Evolutionary conservation across 2,329 filamentous ascomycete genomes (phyloP), one percentile per base, ranked within the genome.

Genomic region (Lanzia echinophila): DNA sequence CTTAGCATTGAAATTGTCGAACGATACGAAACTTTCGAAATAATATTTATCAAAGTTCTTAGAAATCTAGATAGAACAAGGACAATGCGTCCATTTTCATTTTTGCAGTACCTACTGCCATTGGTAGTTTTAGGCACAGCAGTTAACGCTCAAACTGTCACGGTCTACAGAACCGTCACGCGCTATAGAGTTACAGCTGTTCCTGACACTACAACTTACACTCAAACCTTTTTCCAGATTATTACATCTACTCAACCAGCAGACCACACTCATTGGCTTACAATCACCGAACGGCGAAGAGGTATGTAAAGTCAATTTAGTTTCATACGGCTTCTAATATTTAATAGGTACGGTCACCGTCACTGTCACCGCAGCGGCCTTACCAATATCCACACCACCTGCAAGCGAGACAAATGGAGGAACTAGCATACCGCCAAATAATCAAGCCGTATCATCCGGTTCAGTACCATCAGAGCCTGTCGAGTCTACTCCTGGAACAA

Each of bases 41-140:
- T 53, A 53, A 47, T 19, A 39, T 12, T 19, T 48, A 28, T 39
- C 38, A 6, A 19, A 42, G 43, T 41, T 53, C 33, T 22, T 24
- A 12, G 20, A 19, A 42, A 12, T 19, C 22, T 12, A 10, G 3
- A 34, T 36, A 53, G 43, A n/a, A 42, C 19, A 41, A 41, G 50
- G 50, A 53, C 50, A 17, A 53, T 53, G 50, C 50, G 43, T 53
- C 43, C 43, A 17, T 20, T 28, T 53, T 47, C 43, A 33, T 38
- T 53, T 41, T 45, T 44, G 12, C 34, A 20, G 33, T 38, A 32
- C 43, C 43, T 53, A 24, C 43, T 48, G 34, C 43, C 47, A 39
- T 34, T 53, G 3, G 43, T 38, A 24, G 50, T 34, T 19, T 52
- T 15, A 36, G 22, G 43, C 38, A 53, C 43, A 41, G 22, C 38